Base-by-base conservation (phyloP, 805 yeast species). In the Starmerella kuoi region DNA sequence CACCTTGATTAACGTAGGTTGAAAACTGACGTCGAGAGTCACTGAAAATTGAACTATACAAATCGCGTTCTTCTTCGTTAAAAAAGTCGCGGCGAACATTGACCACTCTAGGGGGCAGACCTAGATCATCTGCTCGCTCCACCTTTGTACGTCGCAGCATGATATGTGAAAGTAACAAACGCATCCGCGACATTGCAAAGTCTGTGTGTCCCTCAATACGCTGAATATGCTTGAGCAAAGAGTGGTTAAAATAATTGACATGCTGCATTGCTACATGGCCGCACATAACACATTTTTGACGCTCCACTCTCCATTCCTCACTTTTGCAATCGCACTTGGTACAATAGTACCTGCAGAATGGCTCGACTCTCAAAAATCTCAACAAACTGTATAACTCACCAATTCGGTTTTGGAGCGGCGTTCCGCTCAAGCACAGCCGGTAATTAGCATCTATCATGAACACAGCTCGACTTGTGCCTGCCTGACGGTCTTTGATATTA, bases 91-190 rank as follows among this genome's bases (percentile, higher is more conserved):
- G 72, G 42, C 97, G 69, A 37, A 91, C 77, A 50, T 82, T 94
- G 27, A 88, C 96, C 24, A 87, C 76, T 53, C 96, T 73, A 2
- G 99, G 99, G 3, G 99, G 99, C 36, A 91, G 67, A 1, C 99
- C 99, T 50, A 91, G 67, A 65, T 91, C 99, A 60, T 93, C 98
- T 0, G 99, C 96, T 37, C 97, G 70, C 62, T 91, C 97, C 3
- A 88, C 73, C 58, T 91, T 93, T 0, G 99, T 91, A 62, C 99
- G 74, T 56, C 99, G 70, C 45, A 91, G 63, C 96, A 91, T 86
- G 30, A 88, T 72, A 51, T 82, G 85, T 46, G 75, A 72, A 55
- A 91, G 63, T 22, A 91, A 62, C 12, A 74, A 60, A 48, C 91
- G 83, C 55, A 91, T 74, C 48, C 85, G 76, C 31, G 71, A 69